Evolutionary conservation across 306 rosid genomes (phyloP), one percentile per base, ranked within the genome.

Genomic region (Oemleria cerasiformis): DNA sequence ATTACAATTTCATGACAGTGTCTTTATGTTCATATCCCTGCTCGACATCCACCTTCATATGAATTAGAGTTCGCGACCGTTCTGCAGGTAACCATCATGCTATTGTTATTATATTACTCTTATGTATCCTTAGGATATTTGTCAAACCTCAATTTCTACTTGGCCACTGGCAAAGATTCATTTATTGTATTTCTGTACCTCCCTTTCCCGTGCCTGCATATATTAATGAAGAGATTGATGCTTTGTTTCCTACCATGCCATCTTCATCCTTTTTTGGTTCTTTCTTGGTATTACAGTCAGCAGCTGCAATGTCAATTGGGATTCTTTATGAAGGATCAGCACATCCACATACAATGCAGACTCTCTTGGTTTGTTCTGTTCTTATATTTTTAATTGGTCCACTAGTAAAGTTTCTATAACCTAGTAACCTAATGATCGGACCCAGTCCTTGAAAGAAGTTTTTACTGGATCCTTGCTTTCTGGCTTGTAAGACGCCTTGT

Each of bases 1-100:
- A 76, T 68, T 67, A 67, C 78, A 74, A 65, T 79, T 49, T 58
- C 47, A 51, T 82, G 72, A 63, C 96, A 91, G 98, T 77, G 82
- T 80, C 93, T 93, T 67, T 89, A 79, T 86, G 81, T 91, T 80
- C 98, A 93, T 76, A 88, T 93, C 68, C 97, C 97, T 79, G 85
- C 90, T 50, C 88, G 93, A 0, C 92, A 88, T 83, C 91, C 94
- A n/a, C 88, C 89, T 72, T 84, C 96, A 55, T 91, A 68, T 80
- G 98, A 93, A 85, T 74, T 93, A 75, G 98, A 93, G 87, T 83
- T 93, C 70, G 97, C 94, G 19, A 93, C 97, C 73, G 89, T 91
- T 83, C 82, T 91, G 47, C 98, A 93, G 98, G 98, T 93, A 87
- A 72, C 43, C 48, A 65, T 63, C n/a, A 34, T 61, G 66, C 50